phyloP scores from a whole-genome alignment of 176 grass and related monocot species.

The Calamus simplicifolius region DNA sequence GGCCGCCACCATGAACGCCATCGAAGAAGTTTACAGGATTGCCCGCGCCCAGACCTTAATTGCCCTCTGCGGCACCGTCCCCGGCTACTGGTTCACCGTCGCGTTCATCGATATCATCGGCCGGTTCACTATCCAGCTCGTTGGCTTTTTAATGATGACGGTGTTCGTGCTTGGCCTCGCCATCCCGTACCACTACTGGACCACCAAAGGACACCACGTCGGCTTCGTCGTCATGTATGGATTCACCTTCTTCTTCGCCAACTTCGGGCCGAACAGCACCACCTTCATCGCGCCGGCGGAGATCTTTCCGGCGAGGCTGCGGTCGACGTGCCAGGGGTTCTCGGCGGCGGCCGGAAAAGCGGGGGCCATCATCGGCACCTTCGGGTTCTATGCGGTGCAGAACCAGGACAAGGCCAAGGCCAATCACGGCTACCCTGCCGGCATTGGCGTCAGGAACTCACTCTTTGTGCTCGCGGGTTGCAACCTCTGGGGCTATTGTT shows the following conservation, averaged over 20 bases:
- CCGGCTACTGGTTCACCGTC: constrained; percentile 64
- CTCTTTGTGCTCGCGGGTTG: no score
- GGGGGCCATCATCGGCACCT: constrained; percentile 51
- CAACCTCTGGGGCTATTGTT: no score
- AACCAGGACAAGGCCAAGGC: no score
- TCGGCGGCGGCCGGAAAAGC: constrained; percentile 46
- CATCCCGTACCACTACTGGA: constrained; percentile 45
- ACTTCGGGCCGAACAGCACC: constrained; percentile 28
- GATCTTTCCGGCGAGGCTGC: constrained; percentile 57
- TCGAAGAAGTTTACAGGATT: no score
- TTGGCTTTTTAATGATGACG: constrained; percentile 36
- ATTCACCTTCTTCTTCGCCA: background rate
- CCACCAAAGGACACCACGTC: constrained; percentile 29
- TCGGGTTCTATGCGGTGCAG: no score
- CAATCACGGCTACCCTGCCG: no score
- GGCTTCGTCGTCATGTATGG: constrained; percentile 52
- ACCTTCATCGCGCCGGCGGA: constrained; percentile 64
- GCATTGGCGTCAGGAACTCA: no score
- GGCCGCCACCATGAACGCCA: no score
- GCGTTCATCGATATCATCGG: constrained; percentile 44
- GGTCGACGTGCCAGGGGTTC: constrained; percentile 59
- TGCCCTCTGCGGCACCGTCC: no score
- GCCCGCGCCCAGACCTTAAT: no score
- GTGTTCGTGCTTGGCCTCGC: constrained; percentile 44
- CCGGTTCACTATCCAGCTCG: constrained; percentile 32